Percentiles rank a stretch among this genome's conserved stretches.
Evolutionary conservation across 495 filamentous ascomycete genomes (phyloP).

Genomic region (Lasiosphaeriaceae sp.): DNA sequence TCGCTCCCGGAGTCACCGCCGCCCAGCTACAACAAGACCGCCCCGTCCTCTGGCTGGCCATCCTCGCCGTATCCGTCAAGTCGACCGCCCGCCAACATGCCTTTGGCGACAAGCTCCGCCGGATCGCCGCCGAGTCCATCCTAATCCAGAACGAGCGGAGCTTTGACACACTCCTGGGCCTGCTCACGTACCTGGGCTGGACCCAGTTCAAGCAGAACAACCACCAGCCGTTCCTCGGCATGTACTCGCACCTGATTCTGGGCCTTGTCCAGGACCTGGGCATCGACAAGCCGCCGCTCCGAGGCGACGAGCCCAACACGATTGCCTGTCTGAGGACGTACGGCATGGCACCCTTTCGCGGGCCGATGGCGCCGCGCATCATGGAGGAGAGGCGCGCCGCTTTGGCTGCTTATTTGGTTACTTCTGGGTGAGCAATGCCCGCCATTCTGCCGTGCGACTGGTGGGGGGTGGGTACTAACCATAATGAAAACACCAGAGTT

Average conservation of each 20-base stretch:
- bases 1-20: slow-evolving; percentile 39
- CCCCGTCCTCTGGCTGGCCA: slow-evolving; percentile 52
- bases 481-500: no score
- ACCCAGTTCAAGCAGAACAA: slow-evolving; percentile 9
- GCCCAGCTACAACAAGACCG: slow-evolving; percentile 39
- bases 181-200: slow-evolving; percentile 46
- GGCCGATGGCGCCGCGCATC: slow-evolving; percentile 26
- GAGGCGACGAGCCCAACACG: slow-evolving; percentile 15
- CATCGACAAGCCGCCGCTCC: slow-evolving; percentile 39
- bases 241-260: slow-evolving; percentile 42
- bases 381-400: slow-evolving; percentile 50
- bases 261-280: slow-evolving; percentile 49
- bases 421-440: slow-evolving; percentile 37
- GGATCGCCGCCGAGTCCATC: slow-evolving; percentile 39
- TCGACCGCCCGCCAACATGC: slow-evolving; percentile 31
- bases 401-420: slow-evolving; percentile 47
- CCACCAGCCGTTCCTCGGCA: slow-evolving; percentile 10
- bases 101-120: slow-evolving; percentile 37
- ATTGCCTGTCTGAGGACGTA: slow-evolving; percentile 11
- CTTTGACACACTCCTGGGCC: slow-evolving; percentile 49
- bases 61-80: slow-evolving; percentile 40
- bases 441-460: no score
- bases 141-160: slow-evolving; percentile 40
- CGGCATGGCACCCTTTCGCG: not conserved
- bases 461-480: no score